Conservation (phyloP, 805 yeast species). For the Ogataea ganodermae region DNA sequence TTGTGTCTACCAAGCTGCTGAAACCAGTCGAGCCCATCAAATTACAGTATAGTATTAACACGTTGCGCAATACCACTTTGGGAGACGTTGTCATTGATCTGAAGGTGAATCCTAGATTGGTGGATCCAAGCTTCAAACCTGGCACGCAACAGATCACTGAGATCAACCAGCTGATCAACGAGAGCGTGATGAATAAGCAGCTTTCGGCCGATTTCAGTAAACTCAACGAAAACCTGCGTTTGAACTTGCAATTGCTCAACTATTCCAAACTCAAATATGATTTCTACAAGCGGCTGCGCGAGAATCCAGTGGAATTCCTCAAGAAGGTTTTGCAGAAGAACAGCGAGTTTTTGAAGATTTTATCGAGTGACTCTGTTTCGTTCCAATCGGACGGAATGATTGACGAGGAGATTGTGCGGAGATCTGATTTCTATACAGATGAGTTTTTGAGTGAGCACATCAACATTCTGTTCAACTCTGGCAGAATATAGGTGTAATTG, state of each 20-base stretch:
- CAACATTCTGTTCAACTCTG: conserved; percentile 67
- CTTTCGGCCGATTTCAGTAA: conserved; percentile 40
- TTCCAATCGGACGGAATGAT: conserved; percentile 34
- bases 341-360: conserved; percentile 78
- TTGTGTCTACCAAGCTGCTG: conserved; percentile 65
- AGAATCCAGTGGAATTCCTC: conserved; percentile 77
- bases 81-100: conserved; percentile 83
- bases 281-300: conserved; percentile 72
- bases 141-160: conserved; percentile 39
- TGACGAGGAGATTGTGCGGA: conserved; percentile 87
- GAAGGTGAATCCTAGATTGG: conserved; percentile 47
- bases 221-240: conserved; percentile 39
- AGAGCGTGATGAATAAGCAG: conserved; percentile 46
- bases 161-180: conserved; percentile 44
- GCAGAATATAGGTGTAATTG: conserved; percentile 38
- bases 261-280: conserved; percentile 66
- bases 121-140: conserved; percentile 41
- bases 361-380: conserved; percentile 68
- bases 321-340: conserved; percentile 77
- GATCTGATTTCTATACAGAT: conserved; percentile 79
- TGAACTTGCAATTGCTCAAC: conserved; percentile 55
- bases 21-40: conserved; percentile 79
- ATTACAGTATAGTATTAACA: conserved; percentile 72
- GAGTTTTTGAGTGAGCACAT: conserved; percentile 78
- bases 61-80: conserved; percentile 73